Evolutionary conservation across 331 rosid species (phyloP), one percentile per base, ranked within the genome.

Genomic region (Quercus phellos): DNA sequence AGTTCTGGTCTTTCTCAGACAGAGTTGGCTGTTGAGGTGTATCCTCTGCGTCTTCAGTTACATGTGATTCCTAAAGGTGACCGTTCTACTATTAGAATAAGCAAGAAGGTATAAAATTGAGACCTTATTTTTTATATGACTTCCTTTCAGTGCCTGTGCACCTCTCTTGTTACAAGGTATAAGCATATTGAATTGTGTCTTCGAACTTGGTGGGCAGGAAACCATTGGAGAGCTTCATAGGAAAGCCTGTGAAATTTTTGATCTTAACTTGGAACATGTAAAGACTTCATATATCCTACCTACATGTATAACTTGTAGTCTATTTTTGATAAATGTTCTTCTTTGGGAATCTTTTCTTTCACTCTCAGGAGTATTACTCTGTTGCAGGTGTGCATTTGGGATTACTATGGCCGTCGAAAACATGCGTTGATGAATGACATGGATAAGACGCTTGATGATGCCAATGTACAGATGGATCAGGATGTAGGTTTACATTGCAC

Each of bases 381-480:
- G 27, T 51, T 68, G 56, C 78, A 94, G 99, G 99, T 92, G 76
- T 86, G 90, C 81, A 90, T 94, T 75, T 94, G 99, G 99, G 99
- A 94, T 84, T 94, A 89, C 82, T 92, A 92, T 88, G 96, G 90
- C 75, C 86, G 92, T 76, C 86, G 86, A 80, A 90, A 83, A 73
- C 94, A 94, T 85, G 90, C 97, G 77, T 84, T 94, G 93, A 94
- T 94, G 96, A 92, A 83, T 78, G 98, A 94, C 90, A 87, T 92
- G 95, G 96, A 92, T 80, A 91, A 90, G 87, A 92, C 99, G 35
- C 97, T 94, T 51, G 98, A 92, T 85, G 99, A 94, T 84, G 99
- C 92, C 77, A 94, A 94, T 80, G 83, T 94, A 78, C 99, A 94
- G 85, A 94, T 92, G 99, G 99, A 94, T 84, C 99, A 94, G 82